Percentiles rank a stretch among this genome's conserved stretches.
Evolutionary conservation across 768 basidiomycete genomes (phyloP).

Genomic region (Royoungia palumana): DNA sequence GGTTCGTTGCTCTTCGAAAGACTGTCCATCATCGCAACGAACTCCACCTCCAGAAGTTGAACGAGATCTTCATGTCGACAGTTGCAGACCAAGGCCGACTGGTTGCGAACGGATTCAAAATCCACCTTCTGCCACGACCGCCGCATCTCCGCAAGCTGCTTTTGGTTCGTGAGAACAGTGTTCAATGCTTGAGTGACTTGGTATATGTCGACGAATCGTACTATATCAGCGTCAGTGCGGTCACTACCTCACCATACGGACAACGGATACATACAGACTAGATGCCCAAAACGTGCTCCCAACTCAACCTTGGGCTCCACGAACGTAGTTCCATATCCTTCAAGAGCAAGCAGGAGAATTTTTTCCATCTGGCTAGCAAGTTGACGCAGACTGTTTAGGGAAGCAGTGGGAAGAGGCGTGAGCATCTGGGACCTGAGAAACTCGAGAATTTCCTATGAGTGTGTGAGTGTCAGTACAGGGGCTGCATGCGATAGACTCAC

Average conservation of each 20-base stretch:
- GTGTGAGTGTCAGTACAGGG: constrained; percentile 15
- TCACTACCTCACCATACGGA: not conserved
- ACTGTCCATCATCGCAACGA: constrained; percentile 70
- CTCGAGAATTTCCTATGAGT: constrained; percentile 77
- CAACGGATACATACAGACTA: constrained; percentile 63
- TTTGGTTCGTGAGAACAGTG: constrained; percentile 85
- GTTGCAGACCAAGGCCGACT: constrained; percentile 90
- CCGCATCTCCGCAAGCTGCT: constrained; percentile 82
- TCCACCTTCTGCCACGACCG: constrained; percentile 86
- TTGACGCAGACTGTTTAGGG: constrained; percentile 70
- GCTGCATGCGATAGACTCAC: constrained; percentile 49
- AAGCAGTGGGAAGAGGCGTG: constrained; percentile 63
- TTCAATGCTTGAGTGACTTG: constrained; percentile 87
- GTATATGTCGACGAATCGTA: constrained; percentile 89
- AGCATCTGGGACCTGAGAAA: constrained; percentile 82
- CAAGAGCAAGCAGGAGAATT: constrained; percentile 75
- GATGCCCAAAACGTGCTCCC: constrained; percentile 86
- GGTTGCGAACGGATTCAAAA: constrained; percentile 88
- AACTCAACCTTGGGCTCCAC: constrained; percentile 90
- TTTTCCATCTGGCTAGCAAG: constrained; percentile 92
- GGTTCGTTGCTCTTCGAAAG: constrained; percentile 72
- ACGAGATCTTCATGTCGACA: constrained; percentile 88
- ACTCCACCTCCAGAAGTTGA: constrained; percentile 82
- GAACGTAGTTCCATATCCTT: constrained; percentile 83
- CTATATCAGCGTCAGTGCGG: constrained; percentile 36